These are phyloP conservation scores for Solanum boliviense DNA, from an alignment of 257 asterid species.

Conservation along the genomic window DNA sequence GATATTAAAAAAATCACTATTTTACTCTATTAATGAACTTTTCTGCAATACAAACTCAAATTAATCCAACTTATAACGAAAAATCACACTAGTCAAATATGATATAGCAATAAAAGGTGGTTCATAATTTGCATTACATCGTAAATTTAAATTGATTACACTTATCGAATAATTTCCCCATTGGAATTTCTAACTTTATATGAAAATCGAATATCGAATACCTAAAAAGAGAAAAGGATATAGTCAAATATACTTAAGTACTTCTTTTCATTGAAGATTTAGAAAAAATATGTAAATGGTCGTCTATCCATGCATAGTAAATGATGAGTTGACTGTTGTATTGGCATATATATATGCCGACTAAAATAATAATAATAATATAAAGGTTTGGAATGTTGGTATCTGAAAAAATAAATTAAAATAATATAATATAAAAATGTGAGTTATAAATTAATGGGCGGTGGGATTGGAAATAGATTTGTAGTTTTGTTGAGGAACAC, in stretches of 20 bases:
- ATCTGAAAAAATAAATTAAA: background rate
- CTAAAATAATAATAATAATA: background rate
- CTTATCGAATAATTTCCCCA: fast-evolving
- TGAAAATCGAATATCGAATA: background rate
- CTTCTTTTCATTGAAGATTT: background rate
- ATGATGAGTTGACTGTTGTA: background rate
- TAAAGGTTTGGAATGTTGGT: background rate
- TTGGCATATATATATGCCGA: background rate
- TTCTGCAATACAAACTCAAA: background rate
- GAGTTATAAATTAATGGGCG: background rate
- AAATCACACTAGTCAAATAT: background rate
- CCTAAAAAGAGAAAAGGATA: background rate
- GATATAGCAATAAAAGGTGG: background rate
- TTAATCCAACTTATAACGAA: too few relatives aligned
- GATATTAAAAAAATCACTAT: background rate
- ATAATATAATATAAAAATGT: background rate
- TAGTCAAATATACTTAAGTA: background rate
- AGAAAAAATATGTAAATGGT: background rate
- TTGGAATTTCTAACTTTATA: background rate
- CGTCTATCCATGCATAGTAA: background rate
- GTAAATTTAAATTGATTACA: background rate
- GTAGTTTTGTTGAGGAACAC: background rate
- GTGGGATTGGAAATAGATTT: background rate
- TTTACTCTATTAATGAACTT: too few relatives aligned
- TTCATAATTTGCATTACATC: background rate